phyloP scores from a whole-genome alignment of 2,329 filamentous ascomycete genomes.

The Xylaria hypoxylon region DNA sequence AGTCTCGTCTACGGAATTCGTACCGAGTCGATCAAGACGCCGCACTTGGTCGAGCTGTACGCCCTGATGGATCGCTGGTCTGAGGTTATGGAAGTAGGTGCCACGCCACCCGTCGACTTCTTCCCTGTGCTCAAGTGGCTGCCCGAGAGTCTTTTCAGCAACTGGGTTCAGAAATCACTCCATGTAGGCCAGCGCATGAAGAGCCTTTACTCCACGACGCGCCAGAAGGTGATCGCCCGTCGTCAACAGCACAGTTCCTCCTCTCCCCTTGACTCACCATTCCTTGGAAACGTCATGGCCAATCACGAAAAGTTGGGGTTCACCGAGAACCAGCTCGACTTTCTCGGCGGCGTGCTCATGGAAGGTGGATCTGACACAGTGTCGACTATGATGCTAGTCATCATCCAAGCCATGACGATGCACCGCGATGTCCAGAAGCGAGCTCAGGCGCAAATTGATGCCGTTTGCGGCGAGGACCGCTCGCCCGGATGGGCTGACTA shows the following conservation, averaged over 20 bases:
- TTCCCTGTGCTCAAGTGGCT: constrained; percentile 34
- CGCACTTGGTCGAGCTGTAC: constrained; percentile 14
- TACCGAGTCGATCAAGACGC: constrained; percentile 2
- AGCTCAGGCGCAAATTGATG: constrained; percentile 56
- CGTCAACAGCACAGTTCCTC: no score
- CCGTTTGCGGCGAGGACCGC: constrained; percentile 52
- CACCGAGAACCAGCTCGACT: no score
- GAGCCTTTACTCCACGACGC: no score
- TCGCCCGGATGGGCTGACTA: constrained; percentile 54
- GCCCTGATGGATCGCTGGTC: constrained; percentile 5
- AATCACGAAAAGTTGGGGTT: no score
- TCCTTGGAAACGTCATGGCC: no score
- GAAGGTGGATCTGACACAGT: no score
- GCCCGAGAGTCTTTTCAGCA: constrained; percentile 22
- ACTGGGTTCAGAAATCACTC: constrained; percentile 19
- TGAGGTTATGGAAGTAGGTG: constrained; percentile 14
- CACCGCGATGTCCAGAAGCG: constrained; percentile 53
- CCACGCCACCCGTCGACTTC: constrained; percentile 36
- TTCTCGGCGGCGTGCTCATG: no score
- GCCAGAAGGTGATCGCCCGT: no score
- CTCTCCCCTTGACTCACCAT: no score
- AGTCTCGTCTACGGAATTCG: constrained; percentile 29
- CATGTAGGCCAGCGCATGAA: no score
- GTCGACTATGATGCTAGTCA: no score
- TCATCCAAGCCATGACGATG: constrained; percentile 54